phyloP scores from a whole-genome alignment of 2,329 filamentous ascomycete species.

The Apiospora saccharicola region DNA sequence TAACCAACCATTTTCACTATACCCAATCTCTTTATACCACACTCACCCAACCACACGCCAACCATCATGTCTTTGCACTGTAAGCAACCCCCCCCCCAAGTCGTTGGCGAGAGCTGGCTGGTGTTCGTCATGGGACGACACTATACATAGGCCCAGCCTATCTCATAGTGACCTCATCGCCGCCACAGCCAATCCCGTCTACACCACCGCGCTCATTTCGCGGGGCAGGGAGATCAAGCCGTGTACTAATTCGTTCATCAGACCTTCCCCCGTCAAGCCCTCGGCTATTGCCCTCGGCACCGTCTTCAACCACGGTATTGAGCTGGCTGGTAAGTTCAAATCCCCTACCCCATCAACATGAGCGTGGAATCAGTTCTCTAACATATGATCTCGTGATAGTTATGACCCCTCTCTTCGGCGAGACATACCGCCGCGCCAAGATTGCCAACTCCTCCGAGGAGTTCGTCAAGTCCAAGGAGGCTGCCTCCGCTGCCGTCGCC shows the following conservation, averaged over 20 bases:
- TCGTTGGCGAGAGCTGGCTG: no score
- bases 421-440: constrained; percentile 93
- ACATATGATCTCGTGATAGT: constrained; percentile 50
- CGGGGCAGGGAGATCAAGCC: background rate
- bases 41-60: constrained; percentile 26
- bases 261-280: constrained; percentile 86
- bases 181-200: background rate
- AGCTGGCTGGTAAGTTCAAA: constrained; percentile 67
- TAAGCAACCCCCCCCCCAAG: constrained; percentile 44
- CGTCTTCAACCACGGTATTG: constrained; percentile 91
- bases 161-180: constrained; percentile 1
- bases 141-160: background rate
- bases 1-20: constrained; percentile 2
- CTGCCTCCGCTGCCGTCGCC: constrained; percentile 83
- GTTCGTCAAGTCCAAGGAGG: constrained; percentile 93
- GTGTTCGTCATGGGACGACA: no score
- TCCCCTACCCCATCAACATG: background rate
- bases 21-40: constrained; percentile 15
- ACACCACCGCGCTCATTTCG: background rate
- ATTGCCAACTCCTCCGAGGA: constrained; percentile 93
- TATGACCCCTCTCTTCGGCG: constrained; percentile 88
- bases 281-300: constrained; percentile 97
- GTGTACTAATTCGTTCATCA: constrained; percentile 35
- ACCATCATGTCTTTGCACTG: constrained; percentile 67
- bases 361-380: background rate